Base-by-base conservation (phyloP, 2,329 filamentous ascomycete species). In the Alternaria solani region DNA sequence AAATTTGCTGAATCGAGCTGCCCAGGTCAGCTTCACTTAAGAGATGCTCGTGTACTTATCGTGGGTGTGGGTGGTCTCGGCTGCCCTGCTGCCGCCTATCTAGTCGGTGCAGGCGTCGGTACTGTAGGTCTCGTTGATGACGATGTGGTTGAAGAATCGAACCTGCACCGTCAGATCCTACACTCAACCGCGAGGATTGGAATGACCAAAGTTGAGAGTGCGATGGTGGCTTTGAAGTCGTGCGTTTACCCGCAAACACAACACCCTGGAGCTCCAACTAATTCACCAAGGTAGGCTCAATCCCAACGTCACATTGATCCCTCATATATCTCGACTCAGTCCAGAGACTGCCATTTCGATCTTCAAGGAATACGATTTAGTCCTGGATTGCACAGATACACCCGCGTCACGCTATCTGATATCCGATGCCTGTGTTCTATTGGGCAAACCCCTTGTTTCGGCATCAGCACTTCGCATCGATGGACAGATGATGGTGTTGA, bases 331-430 rank as follows among this genome's bases (percentile, higher is more conserved):
- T 14, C 89, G 91, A 64, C 85, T 97, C 14, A 88, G 86, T 0
- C 85, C 92, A 0, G 80, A 87, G 59, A 91, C 90, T 53, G 91
- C 93, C 0, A 79, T 87, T 7, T 77, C 82, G 0, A 88, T 93
- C 41, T 87, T 96, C 57, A 79, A 82, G 0, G 70, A 82, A 4
- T 98, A 96, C 74, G 92, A 97, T 70, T 69, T 97, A 1, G 88
- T 98, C 2, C 87, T 99, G 12, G 95, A 99, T 78, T 99, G 95
- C 77, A 98, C 94, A 9, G 95, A 99, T 78, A 93, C 94, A 66
- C 94, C 95, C 0, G 90, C 92, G 1, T 92, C 93, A 0, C 91
- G 95, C 43, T 98, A 99, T 76, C 86, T 98, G 46, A 92, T 98
- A 65, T 97, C 93, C 0, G 95, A 99, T 75, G 87, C 91, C 16